Evolutionary conservation across 2,329 filamentous ascomycete genomes (phyloP).

Genomic region (Samsoniella hepiali): DNA sequence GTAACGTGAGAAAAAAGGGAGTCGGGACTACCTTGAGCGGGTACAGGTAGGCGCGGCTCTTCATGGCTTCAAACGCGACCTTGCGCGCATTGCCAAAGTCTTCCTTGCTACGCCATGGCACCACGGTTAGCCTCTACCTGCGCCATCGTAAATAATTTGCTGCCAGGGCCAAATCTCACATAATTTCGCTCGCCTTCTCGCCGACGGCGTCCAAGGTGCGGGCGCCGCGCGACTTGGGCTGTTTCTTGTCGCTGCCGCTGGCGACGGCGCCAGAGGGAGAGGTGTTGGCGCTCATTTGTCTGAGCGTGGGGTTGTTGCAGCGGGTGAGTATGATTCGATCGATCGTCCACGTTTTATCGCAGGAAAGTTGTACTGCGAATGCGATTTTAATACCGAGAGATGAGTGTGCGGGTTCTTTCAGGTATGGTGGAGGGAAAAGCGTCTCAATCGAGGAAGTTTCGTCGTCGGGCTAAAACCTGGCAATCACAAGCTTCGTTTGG

Average conservation of each 20-base stretch:
- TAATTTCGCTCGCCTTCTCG: conserved; percentile 15
- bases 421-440: too few relatives aligned
- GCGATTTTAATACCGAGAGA: not conserved
- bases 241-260: conserved; percentile 5
- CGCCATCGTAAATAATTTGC: not conserved
- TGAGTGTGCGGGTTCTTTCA: not conserved
- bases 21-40: conserved; percentile 61
- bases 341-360: not conserved
- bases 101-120: conserved; percentile 49
- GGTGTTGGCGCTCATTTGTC: conserved; percentile 9
- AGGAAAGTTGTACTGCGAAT: not conserved
- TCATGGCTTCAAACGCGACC: conserved; percentile 65
- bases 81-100: conserved; percentile 66
- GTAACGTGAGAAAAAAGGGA: not conserved
- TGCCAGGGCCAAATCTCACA: conserved; percentile 4
- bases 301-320: not conserved
- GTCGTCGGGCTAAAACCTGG: not conserved
- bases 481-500: not conserved
- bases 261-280: conserved; percentile 7
- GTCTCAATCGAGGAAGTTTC: not conserved
- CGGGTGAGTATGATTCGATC: not conserved
- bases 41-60: conserved; percentile 79
- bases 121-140: not conserved
- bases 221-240: conserved; percentile 14
- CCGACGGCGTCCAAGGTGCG: conserved; percentile 15